Evolutionary conservation across 805 yeast species (phyloP).

Genomic region (Maudiozyma pseudohumilis): DNA sequence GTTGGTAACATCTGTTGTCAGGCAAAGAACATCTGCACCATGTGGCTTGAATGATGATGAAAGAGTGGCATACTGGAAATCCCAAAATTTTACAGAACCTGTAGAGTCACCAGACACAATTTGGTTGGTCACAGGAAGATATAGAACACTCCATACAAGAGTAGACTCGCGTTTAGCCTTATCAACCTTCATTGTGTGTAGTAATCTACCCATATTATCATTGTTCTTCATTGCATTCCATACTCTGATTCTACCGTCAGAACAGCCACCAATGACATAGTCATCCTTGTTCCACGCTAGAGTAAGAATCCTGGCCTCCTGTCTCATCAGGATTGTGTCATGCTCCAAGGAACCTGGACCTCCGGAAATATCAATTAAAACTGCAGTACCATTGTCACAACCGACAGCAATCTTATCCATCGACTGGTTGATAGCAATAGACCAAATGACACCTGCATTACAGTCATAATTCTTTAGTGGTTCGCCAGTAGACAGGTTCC

Average conservation of each 20-base stretch:
- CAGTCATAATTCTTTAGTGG: slow-evolving; percentile 75
- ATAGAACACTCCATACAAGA: slow-evolving; percentile 77
- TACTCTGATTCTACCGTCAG: slow-evolving; percentile 83
- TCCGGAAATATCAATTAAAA: slow-evolving; percentile 71
- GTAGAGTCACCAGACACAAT: slow-evolving; percentile 96
- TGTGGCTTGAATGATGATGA: slow-evolving; percentile 75
- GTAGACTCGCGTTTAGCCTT: slow-evolving; percentile 79
- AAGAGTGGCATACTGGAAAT: slow-evolving; percentile 61
- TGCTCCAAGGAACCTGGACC: slow-evolving; percentile 80
- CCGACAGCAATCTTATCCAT: slow-evolving; percentile 73
- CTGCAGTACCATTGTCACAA: slow-evolving; percentile 91
- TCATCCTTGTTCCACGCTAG: slow-evolving; percentile 65
- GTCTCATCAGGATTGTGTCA: slow-evolving; percentile 66
- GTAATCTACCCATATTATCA: slow-evolving; percentile 48
- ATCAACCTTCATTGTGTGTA: slow-evolving; percentile 85
- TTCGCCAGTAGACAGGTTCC: slow-evolving; percentile 70
- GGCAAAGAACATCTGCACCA: slow-evolving; percentile 80
- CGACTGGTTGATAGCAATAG: slow-evolving; percentile 53
- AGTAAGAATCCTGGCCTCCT: slow-evolving; percentile 69
- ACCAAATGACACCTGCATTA: slow-evolving; percentile 92
- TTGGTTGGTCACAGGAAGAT: slow-evolving; percentile 54
- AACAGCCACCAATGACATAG: slow-evolving; percentile 81
- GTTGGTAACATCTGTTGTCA: slow-evolving; percentile 51
- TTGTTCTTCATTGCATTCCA: slow-evolving; percentile 41
- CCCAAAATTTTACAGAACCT: slow-evolving; percentile 92